A percentile compares a stretch with the other conserved stretches of the same genome.
Conservation (phyloP, 345 rosid genomes). For the Kernera saxatilis region DNA sequence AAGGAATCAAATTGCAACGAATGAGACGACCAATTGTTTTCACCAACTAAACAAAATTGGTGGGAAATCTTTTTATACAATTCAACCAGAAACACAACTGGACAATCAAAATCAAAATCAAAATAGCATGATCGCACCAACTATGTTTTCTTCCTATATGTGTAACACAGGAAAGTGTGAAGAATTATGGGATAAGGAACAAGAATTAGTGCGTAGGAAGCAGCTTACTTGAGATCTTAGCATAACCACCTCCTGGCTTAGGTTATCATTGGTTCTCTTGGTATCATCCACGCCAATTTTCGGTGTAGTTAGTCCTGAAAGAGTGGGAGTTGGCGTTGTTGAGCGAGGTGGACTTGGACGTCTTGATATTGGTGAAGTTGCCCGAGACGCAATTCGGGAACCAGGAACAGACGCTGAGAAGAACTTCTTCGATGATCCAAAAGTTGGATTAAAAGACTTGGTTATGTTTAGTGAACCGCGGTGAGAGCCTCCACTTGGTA, state of each 20-base stretch:
- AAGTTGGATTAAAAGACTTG: conserved; percentile 79
- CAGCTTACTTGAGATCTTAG: conserved; percentile 76
- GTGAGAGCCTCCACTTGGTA: conserved; percentile 76
- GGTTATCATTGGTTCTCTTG: conserved; percentile 64
- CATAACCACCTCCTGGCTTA: conserved; percentile 79
- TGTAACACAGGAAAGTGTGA: neutral
- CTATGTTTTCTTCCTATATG: neutral
- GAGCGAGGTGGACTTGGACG: conserved; percentile 97
- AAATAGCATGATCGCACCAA: neutral
- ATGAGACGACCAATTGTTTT: neutral
- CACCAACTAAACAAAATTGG: neutral
- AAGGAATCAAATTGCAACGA: neutral
- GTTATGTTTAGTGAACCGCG: conserved; percentile 72
- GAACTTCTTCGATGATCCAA: conserved; percentile 90
- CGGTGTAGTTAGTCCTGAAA: conserved; percentile 87
- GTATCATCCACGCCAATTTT: conserved; percentile 66
- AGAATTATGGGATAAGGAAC: neutral
- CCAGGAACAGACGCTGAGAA: conserved; percentile 99
- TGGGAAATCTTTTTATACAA: neutral
- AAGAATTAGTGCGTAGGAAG: conserved; percentile 4
- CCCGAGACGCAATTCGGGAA: conserved; percentile 95
- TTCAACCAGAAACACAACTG: neutral
- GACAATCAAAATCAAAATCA: neutral
- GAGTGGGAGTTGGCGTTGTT: conserved; percentile 96
- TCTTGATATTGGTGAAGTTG: conserved; percentile 96